Base-by-base conservation (phyloP, 176 grass and related monocot species). In the Poa pratensis region DNA sequence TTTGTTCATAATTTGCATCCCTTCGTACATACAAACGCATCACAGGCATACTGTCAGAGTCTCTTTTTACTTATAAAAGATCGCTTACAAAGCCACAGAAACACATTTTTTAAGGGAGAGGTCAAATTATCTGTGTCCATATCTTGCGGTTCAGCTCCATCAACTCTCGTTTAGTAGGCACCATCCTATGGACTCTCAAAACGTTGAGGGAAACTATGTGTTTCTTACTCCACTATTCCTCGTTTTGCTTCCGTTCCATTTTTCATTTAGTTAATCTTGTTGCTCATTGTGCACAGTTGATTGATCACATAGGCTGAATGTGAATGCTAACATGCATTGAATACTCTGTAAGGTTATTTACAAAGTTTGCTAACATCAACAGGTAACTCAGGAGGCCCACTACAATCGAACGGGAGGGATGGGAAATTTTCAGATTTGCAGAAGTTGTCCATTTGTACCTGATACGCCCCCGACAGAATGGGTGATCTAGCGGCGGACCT, bases 351-450 rank as follows among this genome's bases (percentile, higher is more conserved):
- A 68, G 9, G 11, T 66, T 50, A 74, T 75, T 87, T 74, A 83
- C 67, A 66, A 17, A 2, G 30, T 67, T 86, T 77, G 3, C 69
- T 15, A 73, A 64, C 42, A 80, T 85, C 12, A 1, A 35, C 77
- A 92, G 90, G 94, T 81, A 94, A 97, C 60, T 94, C 94, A 48
- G 92, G 92, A 75, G 94, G 94, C 23, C 94, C 94, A 87, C 80
- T 97, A 19, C n/a, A n/a, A n/a, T n/a, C n/a, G n/a, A n/a, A n/a
- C n/a, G n/a, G n/a, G n/a, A n/a, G n/a, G n/a, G n/a, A n/a, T n/a
- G n/a, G n/a, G n/a, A n/a, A n/a, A n/a, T n/a, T n/a, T n/a, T n/a
- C n/a, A n/a, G n/a, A n/a, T n/a, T n/a, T n/a, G n/a, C n/a, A n/a
- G n/a, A n/a, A n/a, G n/a, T n/a, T n/a, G n/a, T n/a, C n/a, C n/a